phyloP scores from a whole-genome alignment of 2,329 filamentous ascomycete genomes.

The Fusarium verticillioides region DNA sequence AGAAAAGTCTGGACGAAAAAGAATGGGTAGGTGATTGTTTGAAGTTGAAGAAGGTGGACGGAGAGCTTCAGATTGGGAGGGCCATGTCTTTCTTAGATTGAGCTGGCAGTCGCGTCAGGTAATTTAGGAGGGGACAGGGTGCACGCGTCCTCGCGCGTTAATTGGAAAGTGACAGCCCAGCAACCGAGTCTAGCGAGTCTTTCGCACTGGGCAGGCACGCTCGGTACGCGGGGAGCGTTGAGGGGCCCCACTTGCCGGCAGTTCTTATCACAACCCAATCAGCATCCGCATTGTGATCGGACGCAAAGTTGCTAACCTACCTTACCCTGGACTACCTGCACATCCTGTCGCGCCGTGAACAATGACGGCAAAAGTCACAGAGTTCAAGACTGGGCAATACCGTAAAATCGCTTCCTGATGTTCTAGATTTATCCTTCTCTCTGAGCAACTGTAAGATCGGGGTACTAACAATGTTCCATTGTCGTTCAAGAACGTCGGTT shows the following conservation, averaged over 20 bases:
- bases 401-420: neutral
- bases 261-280: conserved; percentile 3
- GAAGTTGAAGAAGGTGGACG: neutral
- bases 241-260: neutral
- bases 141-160: conserved; percentile 44
- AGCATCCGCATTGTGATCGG: neutral
- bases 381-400: accelerated
- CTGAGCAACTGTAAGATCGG: accelerated
- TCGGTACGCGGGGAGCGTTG: neutral
- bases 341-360: neutral
- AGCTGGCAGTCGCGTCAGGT: conserved; percentile 32
- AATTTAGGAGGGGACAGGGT: conserved; percentile 7
- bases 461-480: accelerated
- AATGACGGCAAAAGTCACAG: accelerated
- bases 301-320: accelerated
- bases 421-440: too few species aligned
- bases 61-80: conserved; percentile 1
- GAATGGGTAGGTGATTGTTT: neutral
- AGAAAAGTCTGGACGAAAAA: conserved; percentile 10
- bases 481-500: neutral
- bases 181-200: conserved; percentile 5
- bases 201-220: conserved; percentile 3
- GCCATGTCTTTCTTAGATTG: conserved; percentile 1
- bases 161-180: conserved; percentile 31
- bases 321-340: neutral